Conservation (phyloP, 2,329 filamentous ascomycete species). For the Fusarium domesticum region DNA sequence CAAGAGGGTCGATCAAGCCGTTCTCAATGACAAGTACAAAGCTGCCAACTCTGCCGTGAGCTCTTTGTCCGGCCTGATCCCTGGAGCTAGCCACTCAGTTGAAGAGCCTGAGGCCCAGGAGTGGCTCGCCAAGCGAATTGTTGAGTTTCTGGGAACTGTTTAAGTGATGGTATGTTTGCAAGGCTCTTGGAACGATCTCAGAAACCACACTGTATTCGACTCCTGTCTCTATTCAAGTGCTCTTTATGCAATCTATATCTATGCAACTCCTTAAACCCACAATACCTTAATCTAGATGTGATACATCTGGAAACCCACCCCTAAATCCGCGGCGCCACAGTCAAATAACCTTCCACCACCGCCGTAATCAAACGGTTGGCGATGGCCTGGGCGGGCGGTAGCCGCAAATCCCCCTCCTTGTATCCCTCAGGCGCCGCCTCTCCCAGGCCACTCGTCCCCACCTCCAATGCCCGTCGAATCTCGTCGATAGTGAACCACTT, state of each 20-base stretch:
- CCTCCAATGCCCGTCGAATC: conserved; percentile 67
- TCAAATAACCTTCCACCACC: conserved; percentile 72
- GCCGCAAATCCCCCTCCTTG: conserved; percentile 70
- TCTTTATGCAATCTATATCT: too few species aligned
- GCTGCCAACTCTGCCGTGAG: conserved; percentile 45
- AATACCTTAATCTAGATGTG: too few species aligned
- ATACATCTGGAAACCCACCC: not conserved
- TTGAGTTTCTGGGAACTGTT: conserved; percentile 42
- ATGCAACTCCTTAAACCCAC: too few species aligned
- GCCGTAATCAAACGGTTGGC: conserved; percentile 83
- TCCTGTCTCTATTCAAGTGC: too few species aligned
- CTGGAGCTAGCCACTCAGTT: conserved; percentile 51
- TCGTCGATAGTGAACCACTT: conserved; percentile 85
- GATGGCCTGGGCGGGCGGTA: conserved; percentile 87
- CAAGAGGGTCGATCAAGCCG: conserved; percentile 52
- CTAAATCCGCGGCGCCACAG: conserved; percentile 51
- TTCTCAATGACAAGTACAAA: conserved; percentile 57
- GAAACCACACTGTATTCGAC: too few species aligned
- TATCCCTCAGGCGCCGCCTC: conserved; percentile 63
- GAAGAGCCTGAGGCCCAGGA: conserved; percentile 42
- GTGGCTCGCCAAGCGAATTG: conserved; percentile 49
- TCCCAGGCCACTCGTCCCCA: conserved; percentile 64
- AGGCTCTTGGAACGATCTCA: too few species aligned
- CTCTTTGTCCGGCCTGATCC: conserved; percentile 51
- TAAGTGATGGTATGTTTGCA: not conserved